Evolutionary conservation across 2,329 filamentous ascomycete genomes (phyloP).

Genomic region (Aspergillus sp.): DNA sequence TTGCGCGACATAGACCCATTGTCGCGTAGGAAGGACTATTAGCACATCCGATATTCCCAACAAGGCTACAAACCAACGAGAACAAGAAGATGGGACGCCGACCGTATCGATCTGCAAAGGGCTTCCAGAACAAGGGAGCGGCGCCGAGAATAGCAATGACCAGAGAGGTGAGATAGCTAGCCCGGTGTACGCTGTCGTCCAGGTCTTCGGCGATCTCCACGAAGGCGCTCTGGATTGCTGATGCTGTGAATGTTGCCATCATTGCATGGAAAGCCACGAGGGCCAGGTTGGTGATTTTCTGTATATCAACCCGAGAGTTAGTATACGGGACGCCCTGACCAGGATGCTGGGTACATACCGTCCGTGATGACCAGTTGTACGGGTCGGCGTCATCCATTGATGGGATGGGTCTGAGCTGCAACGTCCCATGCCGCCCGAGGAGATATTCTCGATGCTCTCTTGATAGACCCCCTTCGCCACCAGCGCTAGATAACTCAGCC

Average conservation of each 20-base stretch:
- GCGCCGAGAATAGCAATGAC: slow-evolving; percentile 56
- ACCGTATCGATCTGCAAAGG: slow-evolving; percentile 54
- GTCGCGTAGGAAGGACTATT: slow-evolving; percentile 49
- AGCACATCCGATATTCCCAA: slow-evolving; percentile 56
- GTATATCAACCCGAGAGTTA: no score
- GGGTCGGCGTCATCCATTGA: no score
- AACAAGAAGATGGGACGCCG: slow-evolving; percentile 56
- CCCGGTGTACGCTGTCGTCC: slow-evolving; percentile 47
- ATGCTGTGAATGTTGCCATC: slow-evolving; percentile 58
- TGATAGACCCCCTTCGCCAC: no score
- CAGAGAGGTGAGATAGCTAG: slow-evolving; percentile 57
- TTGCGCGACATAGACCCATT: slow-evolving; percentile 49
- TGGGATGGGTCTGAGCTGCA: no score
- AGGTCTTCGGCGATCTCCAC: slow-evolving; percentile 57
- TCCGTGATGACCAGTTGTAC: no score
- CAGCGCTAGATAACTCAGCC: no score
- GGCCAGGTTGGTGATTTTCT: slow-evolving; percentile 52
- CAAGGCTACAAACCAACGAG: slow-evolving; percentile 48
- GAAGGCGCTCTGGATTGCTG: slow-evolving; percentile 40
- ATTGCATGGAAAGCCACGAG: slow-evolving; percentile 59
- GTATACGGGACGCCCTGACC: no score
- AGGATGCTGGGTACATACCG: no score
- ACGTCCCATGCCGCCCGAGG: no score
- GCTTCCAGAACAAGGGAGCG: slow-evolving; percentile 56
- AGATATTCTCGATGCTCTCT: no score